Conservation (phyloP, 352 stramenopile species). For the Phytophthora brassicae region DNA sequence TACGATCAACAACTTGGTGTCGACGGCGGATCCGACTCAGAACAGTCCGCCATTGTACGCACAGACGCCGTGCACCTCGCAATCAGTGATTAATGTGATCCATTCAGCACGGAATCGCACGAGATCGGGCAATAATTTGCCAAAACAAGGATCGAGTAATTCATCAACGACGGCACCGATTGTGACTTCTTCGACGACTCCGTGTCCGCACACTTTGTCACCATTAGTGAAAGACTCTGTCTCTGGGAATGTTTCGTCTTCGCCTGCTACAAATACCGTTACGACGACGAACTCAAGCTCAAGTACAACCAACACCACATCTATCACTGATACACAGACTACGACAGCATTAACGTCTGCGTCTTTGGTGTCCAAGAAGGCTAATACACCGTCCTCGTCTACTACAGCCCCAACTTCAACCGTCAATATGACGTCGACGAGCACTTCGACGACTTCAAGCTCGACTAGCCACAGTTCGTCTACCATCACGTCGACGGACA, state of each 20-base stretch:
- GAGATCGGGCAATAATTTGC: slow-evolving; percentile 1
- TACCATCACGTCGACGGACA: slow-evolving; percentile 6
- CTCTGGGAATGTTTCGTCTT: background rate
- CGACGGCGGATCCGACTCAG: slow-evolving; percentile 10
- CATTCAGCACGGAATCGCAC: slow-evolving; percentile 9
- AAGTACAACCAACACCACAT: slow-evolving; percentile 1
- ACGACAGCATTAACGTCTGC: slow-evolving; percentile 13
- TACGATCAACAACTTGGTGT: slow-evolving; percentile 39
- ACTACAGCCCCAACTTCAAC: slow-evolving; percentile 1
- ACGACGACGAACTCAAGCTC: background rate
- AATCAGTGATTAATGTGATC: slow-evolving; percentile 5
- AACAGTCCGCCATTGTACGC: slow-evolving; percentile 16
- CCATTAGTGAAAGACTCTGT: background rate
- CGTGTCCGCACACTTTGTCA: background rate
- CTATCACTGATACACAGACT: background rate
- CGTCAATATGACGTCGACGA: slow-evolving; percentile 12
- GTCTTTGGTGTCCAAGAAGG: slow-evolving; percentile 15
- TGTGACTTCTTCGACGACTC: background rate
- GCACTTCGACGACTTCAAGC: slow-evolving; percentile 3
- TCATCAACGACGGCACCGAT: slow-evolving; percentile 6
- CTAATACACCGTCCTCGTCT: background rate
- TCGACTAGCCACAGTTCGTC: background rate
- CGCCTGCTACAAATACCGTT: background rate
- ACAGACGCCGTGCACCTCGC: slow-evolving; percentile 20
- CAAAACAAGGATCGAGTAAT: background rate